Conservation (phyloP, 176 grass and related monocot genomes). For the Lolium multiflorum region DNA sequence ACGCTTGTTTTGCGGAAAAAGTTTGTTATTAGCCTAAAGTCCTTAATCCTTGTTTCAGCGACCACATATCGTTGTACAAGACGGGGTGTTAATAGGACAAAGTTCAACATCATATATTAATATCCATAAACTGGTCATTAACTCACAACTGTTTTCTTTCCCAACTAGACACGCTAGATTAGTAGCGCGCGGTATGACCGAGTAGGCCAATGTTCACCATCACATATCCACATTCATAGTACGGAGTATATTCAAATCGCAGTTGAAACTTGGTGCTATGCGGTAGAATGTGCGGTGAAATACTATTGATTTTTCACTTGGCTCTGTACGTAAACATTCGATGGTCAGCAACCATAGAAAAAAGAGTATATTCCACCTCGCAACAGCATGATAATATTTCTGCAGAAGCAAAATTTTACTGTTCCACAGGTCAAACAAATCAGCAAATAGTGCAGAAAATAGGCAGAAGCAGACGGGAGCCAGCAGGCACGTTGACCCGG, state of each 20-base stretch:
- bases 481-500: slow-evolving; percentile 32
- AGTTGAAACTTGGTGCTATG: not conserved
- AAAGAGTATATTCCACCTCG: too few relatives aligned
- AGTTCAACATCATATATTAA: not conserved
- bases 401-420: not conserved
- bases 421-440: not conserved
- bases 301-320: too few relatives aligned
- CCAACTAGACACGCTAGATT: not conserved
- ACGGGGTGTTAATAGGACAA: not conserved
- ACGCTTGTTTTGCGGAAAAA: too few relatives aligned
- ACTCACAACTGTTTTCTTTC: not conserved
- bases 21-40: not conserved
- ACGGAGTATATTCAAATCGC: not conserved
- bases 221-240: not conserved
- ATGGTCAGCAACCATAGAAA: too few relatives aligned
- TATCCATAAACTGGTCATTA: not conserved
- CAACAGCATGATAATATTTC: slow-evolving; percentile 2
- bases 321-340: too few relatives aligned
- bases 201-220: not conserved
- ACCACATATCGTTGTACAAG: not conserved
- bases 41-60: not conserved
- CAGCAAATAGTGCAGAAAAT: not conserved
- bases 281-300: not conserved
- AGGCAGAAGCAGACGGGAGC: not conserved
- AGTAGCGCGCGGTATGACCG: not conserved